Base-by-base conservation (phyloP, 495 filamentous ascomycete genomes). In the Neurospora intermedia region DNA sequence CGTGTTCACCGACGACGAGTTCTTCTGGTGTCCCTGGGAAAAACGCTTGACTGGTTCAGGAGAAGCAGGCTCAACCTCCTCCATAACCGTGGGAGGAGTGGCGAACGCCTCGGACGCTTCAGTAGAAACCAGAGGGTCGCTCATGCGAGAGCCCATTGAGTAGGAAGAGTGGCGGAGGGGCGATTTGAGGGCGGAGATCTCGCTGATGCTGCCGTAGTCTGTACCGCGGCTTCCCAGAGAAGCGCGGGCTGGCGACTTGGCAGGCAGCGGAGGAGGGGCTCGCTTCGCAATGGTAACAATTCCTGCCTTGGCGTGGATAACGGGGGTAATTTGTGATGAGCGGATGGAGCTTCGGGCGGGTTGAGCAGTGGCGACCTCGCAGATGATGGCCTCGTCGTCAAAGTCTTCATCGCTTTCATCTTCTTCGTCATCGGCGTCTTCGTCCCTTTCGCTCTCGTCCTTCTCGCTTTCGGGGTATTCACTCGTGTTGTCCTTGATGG, bases 271-370 rank as follows among this genome's bases (percentile, higher is more conserved):
- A 15, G 92, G 91, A 8, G 90, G 85, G 3, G 89, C 81, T 40
- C 91, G 83, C 81, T 92, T 93, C 2, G 91, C 88, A 77, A 94
- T 93, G 27, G 87, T 91, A 38, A 94, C 90, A 18, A 93, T 78
- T 35, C 88, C 86, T 20, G 90, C 90, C 66, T 88, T 82, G 39
- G 82, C 85, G 41, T 85, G 82, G 69, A 84, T 78, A 41, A 83
- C 78, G 38, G 82, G 83, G 0, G 81, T 75, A 41, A 84, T 73
- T 72, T 82, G 80, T 4, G 83, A 76, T 13, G 83, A 85, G 20
- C 87, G 87, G 54, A 93, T 86, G 2, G 87, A 78, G 71, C 83
- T 78, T 73, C 85, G 80, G 73, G 84, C 48, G 66, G 85, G 79
- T 77, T 87, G 83, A 59, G 84, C 80, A 31, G 77, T 82, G 13